Conservation (phyloP, 768 basidiomycete genomes). For the Ramaria rubella region DNA sequence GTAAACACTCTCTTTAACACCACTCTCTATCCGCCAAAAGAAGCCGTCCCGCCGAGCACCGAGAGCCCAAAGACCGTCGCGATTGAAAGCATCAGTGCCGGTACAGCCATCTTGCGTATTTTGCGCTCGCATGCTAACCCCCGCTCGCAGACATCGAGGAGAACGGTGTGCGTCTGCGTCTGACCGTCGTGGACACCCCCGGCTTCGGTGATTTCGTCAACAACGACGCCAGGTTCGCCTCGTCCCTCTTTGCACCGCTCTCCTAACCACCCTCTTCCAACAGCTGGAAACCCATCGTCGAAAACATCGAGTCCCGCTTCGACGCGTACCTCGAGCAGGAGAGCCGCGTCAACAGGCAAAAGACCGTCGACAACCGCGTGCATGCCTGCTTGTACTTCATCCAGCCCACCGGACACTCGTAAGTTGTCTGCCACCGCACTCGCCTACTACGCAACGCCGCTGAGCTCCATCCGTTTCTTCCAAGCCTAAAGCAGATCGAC, state of each 20-base stretch:
- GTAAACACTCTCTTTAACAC: constrained; percentile 99
- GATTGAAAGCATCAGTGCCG: constrained; percentile 97
- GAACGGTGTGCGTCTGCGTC: constrained; percentile 89
- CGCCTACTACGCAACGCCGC: constrained; percentile 5
- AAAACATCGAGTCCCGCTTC: constrained; percentile 97
- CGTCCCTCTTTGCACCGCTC: constrained; percentile 1
- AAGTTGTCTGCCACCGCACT: constrained; percentile 29
- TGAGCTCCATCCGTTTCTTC: background rate
- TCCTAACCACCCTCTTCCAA: background rate
- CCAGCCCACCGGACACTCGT: constrained; percentile 98
- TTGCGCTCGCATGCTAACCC: too few species aligned
- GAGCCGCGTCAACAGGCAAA: constrained; percentile 92
- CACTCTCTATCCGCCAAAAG: constrained; percentile 84
- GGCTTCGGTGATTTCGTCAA: constrained; percentile 99
- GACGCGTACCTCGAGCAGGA: constrained; percentile 98
- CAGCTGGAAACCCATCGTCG: constrained; percentile 98
- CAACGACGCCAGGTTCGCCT: constrained; percentile 86
- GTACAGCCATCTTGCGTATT: constrained; percentile 32
- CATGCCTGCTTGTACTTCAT: constrained; percentile 99
- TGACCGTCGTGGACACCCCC: constrained; percentile 99
- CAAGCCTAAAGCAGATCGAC: constrained; percentile 92
- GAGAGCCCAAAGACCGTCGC: constrained; percentile 91
- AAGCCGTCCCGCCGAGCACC: constrained; percentile 73
- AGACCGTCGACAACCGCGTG: constrained; percentile 93
- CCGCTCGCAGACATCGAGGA: constrained; percentile 89